phyloP scores from a whole-genome alignment of 768 basidiomycete genomes.

The Vishniacozyma victoriae region DNA sequence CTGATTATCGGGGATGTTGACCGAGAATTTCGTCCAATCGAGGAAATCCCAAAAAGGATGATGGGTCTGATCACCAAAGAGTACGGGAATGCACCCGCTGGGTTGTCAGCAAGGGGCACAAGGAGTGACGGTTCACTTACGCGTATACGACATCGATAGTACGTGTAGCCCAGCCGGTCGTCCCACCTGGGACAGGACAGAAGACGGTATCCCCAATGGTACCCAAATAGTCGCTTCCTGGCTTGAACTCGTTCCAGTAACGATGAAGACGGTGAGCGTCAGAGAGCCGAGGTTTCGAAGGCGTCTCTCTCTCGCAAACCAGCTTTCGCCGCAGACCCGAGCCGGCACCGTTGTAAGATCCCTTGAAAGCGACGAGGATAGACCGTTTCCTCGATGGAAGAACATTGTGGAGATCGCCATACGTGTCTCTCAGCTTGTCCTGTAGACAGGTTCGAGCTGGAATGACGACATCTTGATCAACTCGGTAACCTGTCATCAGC shows the following conservation, averaged over 20 bases:
- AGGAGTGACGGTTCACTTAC: not conserved
- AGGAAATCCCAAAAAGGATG: slow-evolving; percentile 47
- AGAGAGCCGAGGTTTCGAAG: slow-evolving; percentile 6
- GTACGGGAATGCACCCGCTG: slow-evolving; percentile 47
- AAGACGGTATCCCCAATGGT: slow-evolving; percentile 27
- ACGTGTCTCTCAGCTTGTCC: slow-evolving; percentile 21
- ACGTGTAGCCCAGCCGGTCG: slow-evolving; percentile 43
- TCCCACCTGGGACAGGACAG: slow-evolving; percentile 32
- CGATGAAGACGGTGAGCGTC: not conserved
- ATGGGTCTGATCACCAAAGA: slow-evolving; percentile 44
- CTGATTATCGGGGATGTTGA: slow-evolving; percentile 38
- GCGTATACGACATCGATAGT: slow-evolving; percentile 46
- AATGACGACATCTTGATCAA: slow-evolving; percentile 36
- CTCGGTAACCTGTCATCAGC: not conserved
- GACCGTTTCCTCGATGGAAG: slow-evolving; percentile 21
- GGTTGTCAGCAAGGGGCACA: not conserved
- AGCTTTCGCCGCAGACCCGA: slow-evolving; percentile 14
- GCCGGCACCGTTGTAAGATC: slow-evolving; percentile 31
- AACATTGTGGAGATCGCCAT: slow-evolving; percentile 23
- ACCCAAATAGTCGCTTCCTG: slow-evolving; percentile 18
- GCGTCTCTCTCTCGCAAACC: slow-evolving; percentile 14
- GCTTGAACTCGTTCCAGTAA: slow-evolving; percentile 5
- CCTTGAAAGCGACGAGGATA: slow-evolving; percentile 28
- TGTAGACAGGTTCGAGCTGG: slow-evolving; percentile 31
- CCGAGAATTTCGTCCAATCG: slow-evolving; percentile 46